Conservation (phyloP, 2,329 filamentous ascomycete species). For the Ophiostoma angusticollis region DNA sequence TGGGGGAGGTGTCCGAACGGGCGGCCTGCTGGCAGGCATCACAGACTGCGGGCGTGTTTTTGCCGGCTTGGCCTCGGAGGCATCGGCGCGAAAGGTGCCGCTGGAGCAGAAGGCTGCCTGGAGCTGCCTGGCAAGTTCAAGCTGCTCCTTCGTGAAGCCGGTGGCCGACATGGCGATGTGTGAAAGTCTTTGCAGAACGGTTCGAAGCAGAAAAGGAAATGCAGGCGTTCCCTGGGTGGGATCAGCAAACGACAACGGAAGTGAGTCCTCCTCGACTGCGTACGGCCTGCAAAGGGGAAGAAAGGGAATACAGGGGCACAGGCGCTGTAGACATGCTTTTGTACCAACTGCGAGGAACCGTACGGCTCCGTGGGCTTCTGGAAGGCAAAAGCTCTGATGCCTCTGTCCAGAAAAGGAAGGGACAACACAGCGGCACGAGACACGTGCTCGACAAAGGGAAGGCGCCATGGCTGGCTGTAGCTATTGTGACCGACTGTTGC, state of each 20-base stretch:
- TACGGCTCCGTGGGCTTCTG: too few species aligned
- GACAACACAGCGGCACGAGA: background rate
- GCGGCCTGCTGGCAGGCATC: background rate
- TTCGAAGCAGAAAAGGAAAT: background rate
- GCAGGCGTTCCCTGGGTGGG: background rate
- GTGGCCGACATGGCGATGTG: background rate
- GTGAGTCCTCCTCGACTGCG: too few species aligned
- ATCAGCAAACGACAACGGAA: too few species aligned
- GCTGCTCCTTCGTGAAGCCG: constrained; percentile 9
- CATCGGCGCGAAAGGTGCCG: constrained; percentile 6
- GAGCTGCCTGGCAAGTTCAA: constrained; percentile 11
- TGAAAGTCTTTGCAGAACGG: too few species aligned
- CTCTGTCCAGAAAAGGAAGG: background rate
- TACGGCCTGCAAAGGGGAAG: too few species aligned
- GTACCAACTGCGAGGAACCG: too few species aligned
- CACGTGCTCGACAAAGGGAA: background rate
- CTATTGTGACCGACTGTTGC: background rate
- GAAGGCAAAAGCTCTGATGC: too few species aligned
- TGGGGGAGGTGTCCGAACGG: too few species aligned
- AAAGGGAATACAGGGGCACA: too few species aligned
- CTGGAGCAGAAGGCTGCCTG: constrained; percentile 5
- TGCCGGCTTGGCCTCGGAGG: background rate
- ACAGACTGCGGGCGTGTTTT: background rate
- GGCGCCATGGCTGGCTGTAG: background rate
- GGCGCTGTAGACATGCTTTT: too few species aligned